Conservation (phyloP, 2,329 filamentous ascomycete genomes). For the Aspergillus fructus region DNA sequence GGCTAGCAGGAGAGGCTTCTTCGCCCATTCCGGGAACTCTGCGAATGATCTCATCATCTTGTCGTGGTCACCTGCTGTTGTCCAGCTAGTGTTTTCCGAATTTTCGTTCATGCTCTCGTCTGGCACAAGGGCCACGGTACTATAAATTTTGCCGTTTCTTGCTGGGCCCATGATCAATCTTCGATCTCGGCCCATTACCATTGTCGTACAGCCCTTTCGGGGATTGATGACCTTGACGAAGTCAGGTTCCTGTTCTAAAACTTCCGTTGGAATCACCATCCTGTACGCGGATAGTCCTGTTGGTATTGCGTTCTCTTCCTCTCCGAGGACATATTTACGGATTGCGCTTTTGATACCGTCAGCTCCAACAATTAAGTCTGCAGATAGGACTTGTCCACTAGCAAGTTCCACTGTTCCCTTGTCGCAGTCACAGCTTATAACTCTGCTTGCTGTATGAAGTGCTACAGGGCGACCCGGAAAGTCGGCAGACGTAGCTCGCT, state of each 20-base stretch:
- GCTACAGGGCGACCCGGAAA: background rate
- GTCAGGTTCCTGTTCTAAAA: constrained; percentile 12
- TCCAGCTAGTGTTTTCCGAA: constrained; percentile 7
- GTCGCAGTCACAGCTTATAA: constrained; percentile 5
- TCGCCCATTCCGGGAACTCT: constrained; percentile 4
- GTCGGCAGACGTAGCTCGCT: background rate
- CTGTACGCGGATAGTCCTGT: constrained; percentile 12
- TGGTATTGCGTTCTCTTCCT: background rate
- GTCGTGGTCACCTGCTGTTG: background rate
- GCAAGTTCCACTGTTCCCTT: constrained; percentile 6
- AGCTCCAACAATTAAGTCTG: constrained; percentile 29
- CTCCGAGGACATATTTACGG: background rate
- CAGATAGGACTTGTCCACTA: constrained; percentile 15
- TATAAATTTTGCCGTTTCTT: constrained; percentile 41
- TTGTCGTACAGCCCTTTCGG: constrained; percentile 42
- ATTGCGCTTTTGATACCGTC: constrained; percentile 27
- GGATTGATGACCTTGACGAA: constrained; percentile 35
- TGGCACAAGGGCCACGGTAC: constrained; percentile 47
- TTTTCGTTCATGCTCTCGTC: constrained; percentile 26
- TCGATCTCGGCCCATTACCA: constrained; percentile 46
- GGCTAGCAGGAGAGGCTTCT: constrained; percentile 5
- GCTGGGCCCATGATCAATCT: constrained; percentile 49
- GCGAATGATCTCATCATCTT: constrained; percentile 12
- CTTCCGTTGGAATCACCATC: constrained; percentile 8
- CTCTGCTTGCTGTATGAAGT: background rate